Evolutionary conservation across 108 stramenopile genomes (phyloP).

Genomic region (Asterionellopsis glacialis): DNA sequence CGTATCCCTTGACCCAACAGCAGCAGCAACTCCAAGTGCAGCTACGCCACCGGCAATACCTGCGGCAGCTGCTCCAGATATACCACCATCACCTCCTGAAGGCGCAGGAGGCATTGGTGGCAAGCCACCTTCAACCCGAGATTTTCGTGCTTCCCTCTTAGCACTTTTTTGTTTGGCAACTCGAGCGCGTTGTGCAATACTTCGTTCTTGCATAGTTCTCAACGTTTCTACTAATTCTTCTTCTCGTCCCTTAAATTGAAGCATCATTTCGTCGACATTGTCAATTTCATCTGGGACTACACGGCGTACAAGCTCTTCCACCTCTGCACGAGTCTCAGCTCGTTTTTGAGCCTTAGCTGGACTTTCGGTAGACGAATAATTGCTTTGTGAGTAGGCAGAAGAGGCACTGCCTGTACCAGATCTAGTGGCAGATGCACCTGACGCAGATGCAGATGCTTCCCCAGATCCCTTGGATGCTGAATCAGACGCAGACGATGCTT

Average conservation of each 20-base stretch:
- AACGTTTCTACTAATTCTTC: constrained; percentile 85
- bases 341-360: constrained; percentile 33
- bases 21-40: constrained; percentile 7
- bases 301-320: constrained; percentile 67
- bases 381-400: constrained; percentile 16
- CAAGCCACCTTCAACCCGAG: constrained; percentile 12
- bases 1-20: background rate
- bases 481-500: constrained; percentile 52
- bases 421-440: constrained; percentile 13
- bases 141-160: constrained; percentile 60
- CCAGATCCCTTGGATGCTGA: constrained; percentile 27
- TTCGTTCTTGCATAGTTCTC: constrained; percentile 82
- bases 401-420: constrained; percentile 18
- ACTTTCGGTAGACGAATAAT: constrained; percentile 35
- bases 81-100: background rate
- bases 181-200: constrained; percentile 70
- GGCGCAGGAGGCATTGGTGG: background rate
- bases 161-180: constrained; percentile 68
- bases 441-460: constrained; percentile 19
- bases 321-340: constrained; percentile 72
- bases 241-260: constrained; percentile 85
- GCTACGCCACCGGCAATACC: constrained; percentile 2
- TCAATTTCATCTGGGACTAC: constrained; percentile 86
- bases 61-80: constrained; percentile 19
- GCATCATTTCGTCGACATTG: constrained; percentile 88